A percentile compares a stretch with the other conserved stretches of the same genome.
Evolutionary conservation across 345 rosid species (phyloP).

Genomic region (Sonneratia caseolaris): DNA sequence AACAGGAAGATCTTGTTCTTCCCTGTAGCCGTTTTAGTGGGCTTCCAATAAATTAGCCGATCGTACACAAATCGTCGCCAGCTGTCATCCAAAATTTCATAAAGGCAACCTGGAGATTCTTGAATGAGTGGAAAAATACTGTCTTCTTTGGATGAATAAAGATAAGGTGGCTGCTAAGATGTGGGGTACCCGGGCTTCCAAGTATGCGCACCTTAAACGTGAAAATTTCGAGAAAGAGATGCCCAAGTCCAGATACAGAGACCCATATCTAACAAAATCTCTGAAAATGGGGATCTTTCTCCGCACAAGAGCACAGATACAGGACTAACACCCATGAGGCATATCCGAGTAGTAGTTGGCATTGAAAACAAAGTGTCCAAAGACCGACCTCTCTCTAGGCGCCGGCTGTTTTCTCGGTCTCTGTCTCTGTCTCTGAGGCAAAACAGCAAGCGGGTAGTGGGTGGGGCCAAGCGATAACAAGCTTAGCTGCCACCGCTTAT

Average conservation of each 20-base stretch:
- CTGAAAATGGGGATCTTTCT: background rate
- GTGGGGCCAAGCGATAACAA: background rate
- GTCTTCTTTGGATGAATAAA: background rate
- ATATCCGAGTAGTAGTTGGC: too few relatives aligned
- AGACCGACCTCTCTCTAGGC: too few relatives aligned
- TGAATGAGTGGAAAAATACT: background rate
- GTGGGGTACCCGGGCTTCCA: background rate
- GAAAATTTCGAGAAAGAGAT: slow-evolving; percentile 1
- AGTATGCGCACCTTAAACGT: background rate
- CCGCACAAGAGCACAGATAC: background rate
- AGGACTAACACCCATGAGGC: background rate
- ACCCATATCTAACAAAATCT: slow-evolving; percentile 25
- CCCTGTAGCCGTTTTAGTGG: background rate
- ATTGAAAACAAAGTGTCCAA: too few relatives aligned
- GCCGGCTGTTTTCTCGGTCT: background rate
- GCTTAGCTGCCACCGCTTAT: background rate
- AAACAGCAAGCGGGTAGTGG: slow-evolving; percentile 3
- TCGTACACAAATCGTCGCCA: slow-evolving; percentile 13
- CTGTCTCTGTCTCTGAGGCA: background rate
- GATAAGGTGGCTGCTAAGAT: background rate
- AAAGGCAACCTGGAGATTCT: background rate
- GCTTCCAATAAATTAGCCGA: slow-evolving; percentile 6
- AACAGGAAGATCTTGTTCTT: background rate
- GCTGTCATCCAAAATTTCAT: slow-evolving; percentile 8
- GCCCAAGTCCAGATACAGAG: slow-evolving; percentile 33